Conservation (phyloP, 805 yeast species). For the Spathaspora arborariae region DNA sequence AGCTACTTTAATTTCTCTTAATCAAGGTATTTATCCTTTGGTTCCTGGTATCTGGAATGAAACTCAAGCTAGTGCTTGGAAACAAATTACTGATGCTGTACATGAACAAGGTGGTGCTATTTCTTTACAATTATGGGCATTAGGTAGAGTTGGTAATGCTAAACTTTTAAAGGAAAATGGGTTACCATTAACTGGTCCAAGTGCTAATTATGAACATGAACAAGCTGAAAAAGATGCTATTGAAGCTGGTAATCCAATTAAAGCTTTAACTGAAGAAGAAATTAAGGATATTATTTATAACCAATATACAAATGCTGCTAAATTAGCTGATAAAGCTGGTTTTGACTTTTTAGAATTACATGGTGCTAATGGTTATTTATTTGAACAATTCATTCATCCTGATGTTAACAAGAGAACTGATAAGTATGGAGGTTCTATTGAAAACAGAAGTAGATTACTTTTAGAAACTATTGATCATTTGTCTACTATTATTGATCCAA, state of each 20-base stretch:
- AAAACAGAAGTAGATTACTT: slow-evolving; percentile 34
- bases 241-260: slow-evolving; percentile 16
- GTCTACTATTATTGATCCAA: slow-evolving; percentile 18
- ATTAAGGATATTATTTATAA: slow-evolving; percentile 16
- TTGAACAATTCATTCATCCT: slow-evolving; percentile 36
- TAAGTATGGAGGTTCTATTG: slow-evolving; percentile 34
- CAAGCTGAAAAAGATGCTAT: slow-evolving; percentile 12
- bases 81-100: slow-evolving; percentile 39
- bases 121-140: slow-evolving; percentile 50
- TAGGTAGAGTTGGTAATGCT: slow-evolving; percentile 42
- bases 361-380: slow-evolving; percentile 37
- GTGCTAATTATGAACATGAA: slow-evolving; percentile 15
- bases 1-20: slow-evolving; percentile 28
- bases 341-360: slow-evolving; percentile 40
- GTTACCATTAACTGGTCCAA: slow-evolving; percentile 14
- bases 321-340: slow-evolving; percentile 27
- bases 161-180: slow-evolving; percentile 21
- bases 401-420: slow-evolving; percentile 30
- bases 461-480: slow-evolving; percentile 35
- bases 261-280: slow-evolving; percentile 20
- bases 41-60: slow-evolving; percentile 51
- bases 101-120: slow-evolving; percentile 43
- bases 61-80: slow-evolving; percentile 48
- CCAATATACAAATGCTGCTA: slow-evolving; percentile 24
- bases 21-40: slow-evolving; percentile 37